Evolutionary conservation across 371 early-diverging fungal genomes (phyloP).

Genomic region (Amoeboradix gromovi): DNA sequence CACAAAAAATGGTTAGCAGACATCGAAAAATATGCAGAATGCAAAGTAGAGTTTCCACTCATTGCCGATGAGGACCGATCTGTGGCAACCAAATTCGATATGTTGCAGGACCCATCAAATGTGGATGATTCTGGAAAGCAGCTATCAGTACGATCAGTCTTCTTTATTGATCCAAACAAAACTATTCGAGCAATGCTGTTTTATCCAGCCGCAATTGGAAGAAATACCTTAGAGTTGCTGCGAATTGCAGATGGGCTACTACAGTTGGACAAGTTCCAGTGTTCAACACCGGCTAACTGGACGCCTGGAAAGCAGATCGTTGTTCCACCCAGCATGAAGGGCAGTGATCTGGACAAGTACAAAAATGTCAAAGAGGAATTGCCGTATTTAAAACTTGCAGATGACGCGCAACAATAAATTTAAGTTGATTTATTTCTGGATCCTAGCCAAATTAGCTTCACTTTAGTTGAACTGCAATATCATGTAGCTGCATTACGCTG

Average conservation of each 20-base stretch:
- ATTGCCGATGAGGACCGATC: conserved; percentile 59
- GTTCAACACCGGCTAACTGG: conserved; percentile 93
- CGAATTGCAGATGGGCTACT: conserved; percentile 69
- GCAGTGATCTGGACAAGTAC: conserved; percentile 49
- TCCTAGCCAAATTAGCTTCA: no score
- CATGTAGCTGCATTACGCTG: no score
- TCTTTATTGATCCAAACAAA: conserved; percentile 72
- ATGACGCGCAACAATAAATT: background rate
- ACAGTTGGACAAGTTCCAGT: conserved; percentile 45
- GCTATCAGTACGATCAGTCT: conserved; percentile 73
- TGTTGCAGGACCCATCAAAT: conserved; percentile 76
- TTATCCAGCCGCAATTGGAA: conserved; percentile 45
- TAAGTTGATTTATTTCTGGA: no score
- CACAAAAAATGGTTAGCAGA: conserved; percentile 65
- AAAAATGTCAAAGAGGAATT: conserved; percentile 43
- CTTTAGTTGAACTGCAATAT: no score
- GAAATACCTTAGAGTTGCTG: conserved; percentile 81
- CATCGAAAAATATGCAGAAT: conserved; percentile 22
- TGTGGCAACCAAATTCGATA: conserved; percentile 58
- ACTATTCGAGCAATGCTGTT: conserved; percentile 52
- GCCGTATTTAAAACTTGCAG: conserved; percentile 68
- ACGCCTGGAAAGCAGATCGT: conserved; percentile 54
- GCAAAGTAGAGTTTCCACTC: conserved; percentile 13
- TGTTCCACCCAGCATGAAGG: conserved; percentile 47
- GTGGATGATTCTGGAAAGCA: conserved; percentile 57